Conservation (phyloP, 2,329 filamentous ascomycete genomes). For the Nigrospora oryzae region DNA sequence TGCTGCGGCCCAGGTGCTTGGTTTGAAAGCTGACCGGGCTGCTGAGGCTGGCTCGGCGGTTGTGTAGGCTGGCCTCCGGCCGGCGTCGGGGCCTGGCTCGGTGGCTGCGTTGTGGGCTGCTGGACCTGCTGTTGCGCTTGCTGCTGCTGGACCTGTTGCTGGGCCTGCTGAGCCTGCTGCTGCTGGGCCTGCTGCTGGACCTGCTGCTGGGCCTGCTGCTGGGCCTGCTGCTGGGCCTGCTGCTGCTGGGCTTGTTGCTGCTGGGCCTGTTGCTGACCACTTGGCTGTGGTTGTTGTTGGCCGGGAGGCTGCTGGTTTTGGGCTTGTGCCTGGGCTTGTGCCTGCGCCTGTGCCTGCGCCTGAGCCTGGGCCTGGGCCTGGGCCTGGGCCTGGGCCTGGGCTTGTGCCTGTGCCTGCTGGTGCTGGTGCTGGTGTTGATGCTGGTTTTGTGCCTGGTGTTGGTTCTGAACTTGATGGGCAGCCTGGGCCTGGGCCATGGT, state of each 20-base stretch:
- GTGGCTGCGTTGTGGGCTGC: slow-evolving; percentile 14
- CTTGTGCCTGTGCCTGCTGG: too few relatives aligned
- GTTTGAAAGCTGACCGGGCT: slow-evolving; percentile 14
- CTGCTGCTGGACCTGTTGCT: slow-evolving; percentile 12
- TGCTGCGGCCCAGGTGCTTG: neutral
- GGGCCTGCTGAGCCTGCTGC: slow-evolving; percentile 2
- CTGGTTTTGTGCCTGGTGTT: slow-evolving; percentile 10
- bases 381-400: slow-evolving; percentile 9
- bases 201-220: slow-evolving; percentile 10
- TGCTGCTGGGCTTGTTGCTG: slow-evolving; percentile 7
- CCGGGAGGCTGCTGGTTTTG: slow-evolving; percentile 13
- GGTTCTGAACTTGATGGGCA: slow-evolving; percentile 27
- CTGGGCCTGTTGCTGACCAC: slow-evolving; percentile 7
- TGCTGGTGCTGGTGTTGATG: slow-evolving; percentile 3
- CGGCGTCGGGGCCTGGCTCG: slow-evolving; percentile 18
- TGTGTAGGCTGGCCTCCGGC: slow-evolving; percentile 24
- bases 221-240: slow-evolving; percentile 9
- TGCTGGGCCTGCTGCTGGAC: slow-evolving; percentile 2
- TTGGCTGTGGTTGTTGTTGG: slow-evolving; percentile 12
- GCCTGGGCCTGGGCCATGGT: slow-evolving; percentile 16
- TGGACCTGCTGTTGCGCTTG: slow-evolving; percentile 11
- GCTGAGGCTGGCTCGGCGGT: slow-evolving; percentile 25
- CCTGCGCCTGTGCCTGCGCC: neutral
- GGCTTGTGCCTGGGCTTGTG: slow-evolving; percentile 8
- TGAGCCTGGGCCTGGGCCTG: slow-evolving; percentile 11